Conservation (phyloP, 2,329 filamentous ascomycete genomes). For the Cladosporium oxysporum region DNA sequence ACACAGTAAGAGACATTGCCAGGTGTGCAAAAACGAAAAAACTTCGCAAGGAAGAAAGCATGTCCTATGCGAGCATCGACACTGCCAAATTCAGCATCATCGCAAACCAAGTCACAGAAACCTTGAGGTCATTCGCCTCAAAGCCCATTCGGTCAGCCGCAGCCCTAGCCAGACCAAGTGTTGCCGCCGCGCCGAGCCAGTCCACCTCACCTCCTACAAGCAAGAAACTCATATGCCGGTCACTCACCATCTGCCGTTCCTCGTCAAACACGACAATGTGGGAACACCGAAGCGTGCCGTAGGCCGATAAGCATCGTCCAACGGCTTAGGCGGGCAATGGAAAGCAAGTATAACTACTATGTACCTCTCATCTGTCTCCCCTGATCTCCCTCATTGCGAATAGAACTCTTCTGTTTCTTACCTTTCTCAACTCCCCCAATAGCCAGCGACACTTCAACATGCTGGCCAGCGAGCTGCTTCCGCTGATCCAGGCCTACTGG, state of each 20-base stretch:
- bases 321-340: background rate
- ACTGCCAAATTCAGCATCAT: background rate
- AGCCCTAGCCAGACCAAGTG: background rate
- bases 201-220: background rate
- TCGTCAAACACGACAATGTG: background rate
- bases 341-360: background rate
- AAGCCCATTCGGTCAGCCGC: background rate
- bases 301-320: slow-evolving; percentile 13
- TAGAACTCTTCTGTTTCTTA: background rate
- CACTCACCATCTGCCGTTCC: slow-evolving; percentile 11
- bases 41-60: background rate
- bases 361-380: background rate
- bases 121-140: background rate
- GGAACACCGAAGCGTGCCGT: slow-evolving; percentile 12
- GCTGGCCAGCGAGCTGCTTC: slow-evolving; percentile 33
- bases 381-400: background rate
- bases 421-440: slow-evolving; percentile 2
- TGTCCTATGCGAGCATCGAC: background rate
- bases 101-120: background rate
- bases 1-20: background rate
- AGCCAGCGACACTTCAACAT: slow-evolving; percentile 28
- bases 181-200: background rate
- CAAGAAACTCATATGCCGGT: slow-evolving; percentile 1
- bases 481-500: slow-evolving; percentile 43
- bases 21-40: background rate